Evolutionary conservation across 116 monocot genomes (phyloP).

Genomic region (Zostera marina): DNA sequence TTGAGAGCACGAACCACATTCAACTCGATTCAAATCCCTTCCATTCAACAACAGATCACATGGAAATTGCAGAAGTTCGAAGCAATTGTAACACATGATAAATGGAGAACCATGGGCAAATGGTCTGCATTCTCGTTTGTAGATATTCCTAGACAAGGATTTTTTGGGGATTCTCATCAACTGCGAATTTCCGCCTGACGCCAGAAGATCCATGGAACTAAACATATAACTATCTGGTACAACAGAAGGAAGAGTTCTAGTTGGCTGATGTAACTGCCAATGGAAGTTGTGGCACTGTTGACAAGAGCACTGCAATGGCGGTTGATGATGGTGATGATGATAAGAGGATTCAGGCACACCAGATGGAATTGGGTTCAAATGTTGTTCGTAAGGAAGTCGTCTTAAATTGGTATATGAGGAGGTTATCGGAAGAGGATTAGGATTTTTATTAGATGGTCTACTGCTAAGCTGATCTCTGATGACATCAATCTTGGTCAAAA

Average conservation of each 20-base stretch:
- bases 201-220: neutral
- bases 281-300: slow-evolving; percentile 38
- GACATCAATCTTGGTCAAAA: slow-evolving; percentile 65
- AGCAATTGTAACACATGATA: slow-evolving; percentile 56
- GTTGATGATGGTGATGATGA: slow-evolving; percentile 31
- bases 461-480: slow-evolving; percentile 50
- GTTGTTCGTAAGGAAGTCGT: slow-evolving; percentile 16
- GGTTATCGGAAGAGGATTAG: too few relatives aligned
- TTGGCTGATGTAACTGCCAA: slow-evolving; percentile 22
- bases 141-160: slow-evolving; percentile 9
- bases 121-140: slow-evolving; percentile 25
- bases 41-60: slow-evolving; percentile 11
- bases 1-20: slow-evolving; percentile 73
- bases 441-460: slow-evolving; percentile 4
- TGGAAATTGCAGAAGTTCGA: slow-evolving; percentile 62
- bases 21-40: slow-evolving; percentile 33
- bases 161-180: slow-evolving; percentile 12
- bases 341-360: slow-evolving; percentile 15
- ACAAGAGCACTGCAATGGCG: slow-evolving; percentile 49
- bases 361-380: slow-evolving; percentile 22
- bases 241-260: slow-evolving; percentile 21
- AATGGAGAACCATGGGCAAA: slow-evolving; percentile 72
- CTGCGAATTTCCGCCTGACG: slow-evolving; percentile 7
- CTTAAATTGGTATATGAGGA: too few relatives aligned
- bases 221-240: slow-evolving; percentile 7